These are phyloP conservation scores for Orbilia quercus DNA, from an alignment of 2,329 filamentous ascomycete genomes.

Conservation along the genomic window DNA sequence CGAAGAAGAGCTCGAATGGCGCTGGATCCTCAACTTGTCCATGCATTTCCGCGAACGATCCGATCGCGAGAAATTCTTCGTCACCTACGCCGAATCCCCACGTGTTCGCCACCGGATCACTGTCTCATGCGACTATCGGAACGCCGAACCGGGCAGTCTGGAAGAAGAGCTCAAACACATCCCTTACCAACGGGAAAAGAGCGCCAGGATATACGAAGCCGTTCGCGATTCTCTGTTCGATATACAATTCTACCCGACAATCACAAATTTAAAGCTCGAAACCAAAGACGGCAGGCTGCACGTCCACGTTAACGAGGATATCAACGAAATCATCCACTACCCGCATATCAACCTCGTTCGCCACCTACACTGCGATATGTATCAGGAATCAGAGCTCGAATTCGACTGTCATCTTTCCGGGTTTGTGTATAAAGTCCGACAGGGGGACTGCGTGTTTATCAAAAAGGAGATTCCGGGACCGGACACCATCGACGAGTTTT, in stretches of 20 bases:
- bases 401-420: conserved; percentile 96
- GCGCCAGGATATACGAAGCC: conserved; percentile 89
- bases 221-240: conserved; percentile 91
- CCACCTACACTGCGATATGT: conserved; percentile 75
- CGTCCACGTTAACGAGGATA: conserved; percentile 97
- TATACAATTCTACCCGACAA: conserved; percentile 94
- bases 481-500: conserved; percentile 93
- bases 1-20: conserved; percentile 82
- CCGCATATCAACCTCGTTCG: conserved; percentile 78
- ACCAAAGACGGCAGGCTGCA: conserved; percentile 88
- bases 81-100: conserved; percentile 86
- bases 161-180: conserved; percentile 83
- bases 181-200: conserved; percentile 90
- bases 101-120: conserved; percentile 87
- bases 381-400: conserved; percentile 78
- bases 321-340: conserved; percentile 92
- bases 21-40: conserved; percentile 96
- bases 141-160: conserved; percentile 81
- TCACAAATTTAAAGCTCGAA: conserved; percentile 93
- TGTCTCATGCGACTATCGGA: conserved; percentile 90
- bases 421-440: conserved; percentile 92
- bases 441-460: conserved; percentile 77
- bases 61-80: conserved; percentile 95
- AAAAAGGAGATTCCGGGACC: conserved; percentile 98
- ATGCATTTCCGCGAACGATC: conserved; percentile 98